These are phyloP conservation scores for Sanghuangporus sanghuang DNA, from an alignment of 1,284 basidiomycete species.

Conservation along the genomic window DNA sequence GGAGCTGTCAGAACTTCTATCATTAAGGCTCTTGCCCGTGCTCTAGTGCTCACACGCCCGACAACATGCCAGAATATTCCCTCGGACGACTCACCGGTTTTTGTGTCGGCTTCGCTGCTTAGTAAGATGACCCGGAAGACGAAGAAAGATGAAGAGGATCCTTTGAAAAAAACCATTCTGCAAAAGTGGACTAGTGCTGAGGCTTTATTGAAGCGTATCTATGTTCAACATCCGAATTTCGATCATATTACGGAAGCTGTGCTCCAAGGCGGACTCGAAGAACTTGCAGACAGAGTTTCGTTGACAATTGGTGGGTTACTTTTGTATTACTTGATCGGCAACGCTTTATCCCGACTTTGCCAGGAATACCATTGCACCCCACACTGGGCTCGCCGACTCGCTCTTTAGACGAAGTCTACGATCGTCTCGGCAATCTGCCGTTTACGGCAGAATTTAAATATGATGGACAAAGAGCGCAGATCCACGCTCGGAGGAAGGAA, in stretches of 20 bases:
- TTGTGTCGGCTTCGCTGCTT: conserved; percentile 36
- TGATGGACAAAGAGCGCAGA: conserved; percentile 85
- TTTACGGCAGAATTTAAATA: conserved; percentile 84
- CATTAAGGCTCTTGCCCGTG: conserved; percentile 77
- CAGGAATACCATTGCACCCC: conserved; percentile 67
- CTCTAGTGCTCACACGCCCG: conserved; percentile 63
- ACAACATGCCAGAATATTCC: conserved; percentile 20
- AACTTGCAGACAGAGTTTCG: conserved; percentile 60
- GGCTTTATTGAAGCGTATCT: conserved; percentile 66
- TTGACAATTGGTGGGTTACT: conserved; percentile 63
- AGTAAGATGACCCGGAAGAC: conserved; percentile 29
- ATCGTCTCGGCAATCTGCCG: conserved; percentile 57
- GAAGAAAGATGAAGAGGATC: conserved; percentile 39
- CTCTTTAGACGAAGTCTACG: conserved; percentile 80
- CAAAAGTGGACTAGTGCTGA: conserved; percentile 52
- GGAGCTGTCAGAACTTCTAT: conserved; percentile 86
- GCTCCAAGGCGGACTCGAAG: conserved; percentile 55
- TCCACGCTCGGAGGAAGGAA: conserved; percentile 57
- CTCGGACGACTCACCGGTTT: conserved; percentile 29
- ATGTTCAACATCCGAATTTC: conserved; percentile 87
- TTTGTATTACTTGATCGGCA: conserved; percentile 13
- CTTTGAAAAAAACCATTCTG: conserved; percentile 40
- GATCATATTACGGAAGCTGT: conserved; percentile 70
- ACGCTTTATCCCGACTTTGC: neutral
- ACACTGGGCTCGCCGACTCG: conserved; percentile 82